Evolutionary conservation across 2,329 filamentous ascomycete species (phyloP), one percentile per base, ranked within the genome.

Genomic region (Pseudocercospora pini-densiflorae): DNA sequence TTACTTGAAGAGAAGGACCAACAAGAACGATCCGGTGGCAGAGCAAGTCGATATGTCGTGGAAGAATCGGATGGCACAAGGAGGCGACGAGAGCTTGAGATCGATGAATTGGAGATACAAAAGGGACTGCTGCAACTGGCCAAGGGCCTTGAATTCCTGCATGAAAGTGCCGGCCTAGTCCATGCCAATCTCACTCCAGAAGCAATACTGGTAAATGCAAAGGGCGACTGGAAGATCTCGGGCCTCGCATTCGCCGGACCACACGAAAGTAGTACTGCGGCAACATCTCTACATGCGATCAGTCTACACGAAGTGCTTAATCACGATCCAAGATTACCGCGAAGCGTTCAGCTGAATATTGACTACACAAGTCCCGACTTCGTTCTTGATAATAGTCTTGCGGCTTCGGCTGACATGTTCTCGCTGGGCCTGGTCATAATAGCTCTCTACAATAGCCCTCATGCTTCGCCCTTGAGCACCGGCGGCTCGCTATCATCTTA

Each of bases 141-240:
- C 75, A 97, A 97, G 78, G 94, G 94, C 2, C 84, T 98, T 31
- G 94, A 98, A 79, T 98, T 98, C 77, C 81, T 98, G 67, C 94
- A 98, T 77, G 94, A 98, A 77, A 97, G 94, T 77, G 94, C 94
- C 9, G 93, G 93, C 0, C 85, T 99, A 58, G 92, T 98, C 0
- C 95, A 99, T 79, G 93, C 92, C 57, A 99, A 99, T 77, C 80
- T 99, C 70, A 98, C 94, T 0, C 95, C 95, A 0, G 94, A 98
- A 70, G 92, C 94, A 19, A 89, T 99, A 70, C 90, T 97, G 71
- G 89, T 99, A 79, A 99, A 99, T 80, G 88, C 92, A 47, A 99
- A 99, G 87, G 97, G 92, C 57, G 95, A 99, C 79, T 99, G 95
- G 95, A 99, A 99, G 79, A 92, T 99, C 27, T 94, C 93, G 73